phyloP scores from a whole-genome alignment of 805 yeast species.

The Maudiozyma pseudohumilis region DNA sequence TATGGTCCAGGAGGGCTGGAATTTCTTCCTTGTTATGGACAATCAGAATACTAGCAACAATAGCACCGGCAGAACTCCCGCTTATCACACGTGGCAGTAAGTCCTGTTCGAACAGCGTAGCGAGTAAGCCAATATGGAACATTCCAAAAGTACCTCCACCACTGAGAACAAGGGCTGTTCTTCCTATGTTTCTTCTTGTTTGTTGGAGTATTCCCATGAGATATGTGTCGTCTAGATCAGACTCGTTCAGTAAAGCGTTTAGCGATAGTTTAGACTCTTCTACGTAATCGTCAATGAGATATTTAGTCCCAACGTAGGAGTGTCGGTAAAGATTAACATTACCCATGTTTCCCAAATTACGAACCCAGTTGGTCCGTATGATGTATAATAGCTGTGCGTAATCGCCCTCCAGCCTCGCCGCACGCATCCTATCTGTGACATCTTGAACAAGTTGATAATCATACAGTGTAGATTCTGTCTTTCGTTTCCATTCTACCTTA shows the following conservation, averaged over 20 bases:
- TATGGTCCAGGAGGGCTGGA: conserved; percentile 38
- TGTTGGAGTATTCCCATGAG: conserved; percentile 70
- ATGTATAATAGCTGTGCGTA: conserved; percentile 52
- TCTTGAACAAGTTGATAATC: conserved; percentile 54
- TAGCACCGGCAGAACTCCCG: conserved; percentile 93
- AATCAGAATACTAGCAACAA: conserved; percentile 81
- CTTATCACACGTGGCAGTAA: conserved; percentile 77
- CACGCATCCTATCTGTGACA: conserved; percentile 44
- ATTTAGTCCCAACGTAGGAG: conserved; percentile 76
- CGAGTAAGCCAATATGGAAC: conserved; percentile 81
- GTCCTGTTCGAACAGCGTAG: conserved; percentile 61
- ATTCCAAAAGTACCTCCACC: conserved; percentile 94
- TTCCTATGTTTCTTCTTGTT: conserved; percentile 80
- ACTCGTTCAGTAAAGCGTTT: conserved; percentile 11
- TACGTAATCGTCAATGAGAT: conserved; percentile 69
- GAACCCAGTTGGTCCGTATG: conserved; percentile 73
- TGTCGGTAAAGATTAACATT: conserved; percentile 66
- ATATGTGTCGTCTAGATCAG: conserved; percentile 52
- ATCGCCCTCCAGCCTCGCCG: conserved; percentile 53
- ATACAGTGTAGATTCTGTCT: conserved; percentile 51
- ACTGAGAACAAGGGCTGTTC: conserved; percentile 82
- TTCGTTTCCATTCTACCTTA: conserved; percentile 60
- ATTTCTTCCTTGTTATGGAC: conserved; percentile 70
- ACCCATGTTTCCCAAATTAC: conserved; percentile 84
- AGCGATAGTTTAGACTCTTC: conserved; percentile 55